A percentile compares a stretch with the other conserved stretches of the same genome.
These are phyloP conservation scores for Thinopyrum elongatum DNA, from an alignment of 176 grass and related monocot genomes.

Conservation along the genomic window DNA sequence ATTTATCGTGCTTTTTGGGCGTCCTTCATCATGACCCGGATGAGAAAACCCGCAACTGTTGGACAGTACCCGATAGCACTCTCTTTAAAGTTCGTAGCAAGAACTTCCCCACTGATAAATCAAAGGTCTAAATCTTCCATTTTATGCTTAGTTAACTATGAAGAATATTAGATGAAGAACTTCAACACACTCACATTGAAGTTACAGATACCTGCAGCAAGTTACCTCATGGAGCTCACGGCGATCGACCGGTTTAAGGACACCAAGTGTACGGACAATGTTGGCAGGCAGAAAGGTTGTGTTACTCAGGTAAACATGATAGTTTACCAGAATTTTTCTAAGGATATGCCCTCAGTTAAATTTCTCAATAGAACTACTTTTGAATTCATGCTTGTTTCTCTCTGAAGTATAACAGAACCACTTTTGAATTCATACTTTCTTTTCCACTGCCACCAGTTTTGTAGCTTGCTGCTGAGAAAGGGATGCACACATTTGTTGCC, in stretches of 20 bases:
- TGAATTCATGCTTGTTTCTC: not conserved
- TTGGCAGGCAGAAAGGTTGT: conserved; percentile 64
- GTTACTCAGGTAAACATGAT: conserved; percentile 63
- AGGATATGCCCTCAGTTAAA: too few species aligned
- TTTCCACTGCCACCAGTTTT: not conserved
- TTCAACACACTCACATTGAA: not conserved
- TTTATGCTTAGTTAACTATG: conserved; percentile 1
- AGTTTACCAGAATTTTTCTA: not conserved
- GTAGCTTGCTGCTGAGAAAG: conserved; percentile 93
- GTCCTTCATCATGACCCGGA: conserved; percentile 50
- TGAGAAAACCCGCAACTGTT: conserved; percentile 89
- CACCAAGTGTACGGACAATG: conserved; percentile 83
- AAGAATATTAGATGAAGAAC: not conserved
- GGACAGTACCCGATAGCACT: conserved; percentile 76
- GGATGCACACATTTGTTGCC: conserved; percentile 66
- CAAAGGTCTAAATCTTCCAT: conserved; percentile 60
- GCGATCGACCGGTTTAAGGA: conserved; percentile 89
- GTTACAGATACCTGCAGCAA: conserved; percentile 73
- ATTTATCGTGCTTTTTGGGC: conserved; percentile 77
- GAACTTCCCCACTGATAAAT: conserved; percentile 86
- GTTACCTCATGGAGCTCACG: conserved; percentile 82
- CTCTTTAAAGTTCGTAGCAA: conserved; percentile 88
- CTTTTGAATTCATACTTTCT: not conserved
- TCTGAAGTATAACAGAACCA: not conserved
- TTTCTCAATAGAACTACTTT: not conserved